Conservation (phyloP, 2,329 filamentous ascomycete genomes). For the Lojkania enalia region DNA sequence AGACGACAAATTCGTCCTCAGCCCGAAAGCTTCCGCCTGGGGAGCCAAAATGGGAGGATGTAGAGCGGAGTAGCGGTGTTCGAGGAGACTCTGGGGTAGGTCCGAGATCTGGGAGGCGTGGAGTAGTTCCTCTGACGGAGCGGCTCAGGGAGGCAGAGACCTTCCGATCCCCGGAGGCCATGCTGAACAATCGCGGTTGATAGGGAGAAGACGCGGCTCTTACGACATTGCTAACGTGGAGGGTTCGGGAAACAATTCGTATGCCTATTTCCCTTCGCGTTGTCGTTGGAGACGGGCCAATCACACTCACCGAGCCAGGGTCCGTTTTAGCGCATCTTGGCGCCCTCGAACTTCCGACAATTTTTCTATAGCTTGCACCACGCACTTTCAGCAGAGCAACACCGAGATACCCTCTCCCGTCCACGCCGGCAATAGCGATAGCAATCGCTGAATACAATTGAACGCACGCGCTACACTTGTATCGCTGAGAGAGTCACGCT, state of each 20-base stretch:
- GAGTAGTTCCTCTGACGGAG: slow-evolving; percentile 34
- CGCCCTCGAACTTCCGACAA: slow-evolving; percentile 9
- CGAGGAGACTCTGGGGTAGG: slow-evolving; percentile 41
- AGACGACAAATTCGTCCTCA: slow-evolving; percentile 80
- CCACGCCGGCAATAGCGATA: neutral
- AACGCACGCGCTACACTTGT: neutral
- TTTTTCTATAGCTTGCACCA: slow-evolving; percentile 14
- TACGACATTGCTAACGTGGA: too few species aligned
- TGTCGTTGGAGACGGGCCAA: too few species aligned
- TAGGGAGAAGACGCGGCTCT: too few species aligned
- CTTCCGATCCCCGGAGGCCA: slow-evolving; percentile 34
- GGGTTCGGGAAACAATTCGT: too few species aligned
- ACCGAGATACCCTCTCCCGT: neutral
- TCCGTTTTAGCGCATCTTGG: slow-evolving; percentile 12
- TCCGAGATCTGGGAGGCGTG: slow-evolving; percentile 41
- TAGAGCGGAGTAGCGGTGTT: slow-evolving; percentile 60
- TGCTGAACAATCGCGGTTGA: too few species aligned
- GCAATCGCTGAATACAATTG: neutral
- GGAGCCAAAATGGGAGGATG: slow-evolving; percentile 61
- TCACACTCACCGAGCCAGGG: neutral
- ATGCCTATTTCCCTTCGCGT: too few species aligned
- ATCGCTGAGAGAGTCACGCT: neutral
- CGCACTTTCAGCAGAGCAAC: slow-evolving; percentile 2
- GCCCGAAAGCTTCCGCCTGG: slow-evolving; percentile 59
- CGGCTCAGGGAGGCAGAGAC: slow-evolving; percentile 33